Conservation (phyloP, 805 yeast genomes). For the Helenozyma rhizophorensis region DNA sequence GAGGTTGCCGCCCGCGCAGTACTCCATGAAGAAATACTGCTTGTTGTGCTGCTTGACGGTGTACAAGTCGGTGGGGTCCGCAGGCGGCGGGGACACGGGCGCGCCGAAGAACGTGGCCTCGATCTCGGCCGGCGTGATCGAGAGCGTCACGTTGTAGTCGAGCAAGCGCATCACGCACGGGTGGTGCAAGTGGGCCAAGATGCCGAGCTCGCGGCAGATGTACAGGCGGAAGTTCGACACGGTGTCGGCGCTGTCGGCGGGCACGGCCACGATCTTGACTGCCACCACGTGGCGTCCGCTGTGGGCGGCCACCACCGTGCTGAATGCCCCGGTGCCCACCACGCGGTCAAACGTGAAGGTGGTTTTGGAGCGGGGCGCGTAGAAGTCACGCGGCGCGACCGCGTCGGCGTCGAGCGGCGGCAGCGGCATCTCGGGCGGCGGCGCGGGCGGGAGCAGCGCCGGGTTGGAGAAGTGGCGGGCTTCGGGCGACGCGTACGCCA, state of each 20-base stretch:
- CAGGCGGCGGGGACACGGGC: background rate
- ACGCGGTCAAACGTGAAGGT: conserved; percentile 15
- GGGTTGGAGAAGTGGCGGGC: conserved; percentile 13
- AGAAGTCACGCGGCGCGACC: conserved; percentile 4
- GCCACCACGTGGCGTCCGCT: conserved; percentile 47
- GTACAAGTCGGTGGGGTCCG: background rate
- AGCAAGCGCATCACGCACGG: conserved; percentile 66
- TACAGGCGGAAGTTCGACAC: conserved; percentile 30
- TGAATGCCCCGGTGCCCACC: conserved; percentile 67
- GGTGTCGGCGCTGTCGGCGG: conserved; percentile 22
- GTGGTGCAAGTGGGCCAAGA: conserved; percentile 54
- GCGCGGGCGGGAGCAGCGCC: background rate
- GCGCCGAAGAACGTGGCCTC: conserved; percentile 6
- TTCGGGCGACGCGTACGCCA: background rate
- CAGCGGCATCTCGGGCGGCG: conserved; percentile 7
- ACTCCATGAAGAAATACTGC: conserved; percentile 61
- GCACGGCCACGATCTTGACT: conserved; percentile 56
- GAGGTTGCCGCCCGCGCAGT: conserved; percentile 81
- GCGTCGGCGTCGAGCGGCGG: conserved; percentile 7
- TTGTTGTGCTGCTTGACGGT: conserved; percentile 21
- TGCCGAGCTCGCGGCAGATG: conserved; percentile 62
- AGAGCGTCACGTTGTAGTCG: conserved; percentile 41
- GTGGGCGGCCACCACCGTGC: conserved; percentile 54
- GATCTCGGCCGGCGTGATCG: conserved; percentile 22
- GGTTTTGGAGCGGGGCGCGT: conserved; percentile 7